Evolutionary conservation across 2,329 filamentous ascomycete genomes (phyloP).

Genomic region (Paraconiothyrium brasiliense): DNA sequence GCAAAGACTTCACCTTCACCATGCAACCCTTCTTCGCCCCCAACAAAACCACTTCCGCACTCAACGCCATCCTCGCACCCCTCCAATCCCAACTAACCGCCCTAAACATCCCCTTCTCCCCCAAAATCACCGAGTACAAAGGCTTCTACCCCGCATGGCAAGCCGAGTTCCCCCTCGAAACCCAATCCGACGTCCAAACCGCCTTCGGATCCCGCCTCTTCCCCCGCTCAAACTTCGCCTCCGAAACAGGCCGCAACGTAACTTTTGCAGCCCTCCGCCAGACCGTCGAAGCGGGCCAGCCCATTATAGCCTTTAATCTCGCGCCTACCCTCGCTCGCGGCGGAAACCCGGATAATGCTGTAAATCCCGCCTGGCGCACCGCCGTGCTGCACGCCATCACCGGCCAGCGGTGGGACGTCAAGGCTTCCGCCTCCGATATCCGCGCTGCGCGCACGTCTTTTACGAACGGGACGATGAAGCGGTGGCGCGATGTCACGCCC

Average conservation of each 20-base stretch:
- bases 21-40: constrained; percentile 37
- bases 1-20: constrained; percentile 26
- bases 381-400: constrained; percentile 35
- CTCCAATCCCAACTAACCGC: constrained; percentile 25
- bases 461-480: constrained; percentile 35
- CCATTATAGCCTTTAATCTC: constrained; percentile 31
- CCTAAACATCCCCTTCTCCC: constrained; percentile 38
- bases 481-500: constrained; percentile 35
- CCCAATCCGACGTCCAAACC: constrained; percentile 22
- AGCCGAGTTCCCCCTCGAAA: constrained; percentile 36
- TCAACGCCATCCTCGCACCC: constrained; percentile 26
- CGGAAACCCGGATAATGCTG: constrained; percentile 34
- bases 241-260: constrained; percentile 32
- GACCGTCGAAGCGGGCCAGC: constrained; percentile 35
- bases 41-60: constrained; percentile 27
- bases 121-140: constrained; percentile 41
- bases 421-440: constrained; percentile 21
- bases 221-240: constrained; percentile 38
- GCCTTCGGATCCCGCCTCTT: constrained; percentile 34
- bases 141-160: constrained; percentile 42
- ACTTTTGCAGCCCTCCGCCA: constrained; percentile 36
- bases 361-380: constrained; percentile 39
- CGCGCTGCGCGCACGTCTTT: constrained; percentile 24
- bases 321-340: constrained; percentile 29
- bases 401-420: constrained; percentile 19